Evolutionary conservation across 257 asterid species (phyloP).

Genomic region (Capsicum chinense): DNA sequence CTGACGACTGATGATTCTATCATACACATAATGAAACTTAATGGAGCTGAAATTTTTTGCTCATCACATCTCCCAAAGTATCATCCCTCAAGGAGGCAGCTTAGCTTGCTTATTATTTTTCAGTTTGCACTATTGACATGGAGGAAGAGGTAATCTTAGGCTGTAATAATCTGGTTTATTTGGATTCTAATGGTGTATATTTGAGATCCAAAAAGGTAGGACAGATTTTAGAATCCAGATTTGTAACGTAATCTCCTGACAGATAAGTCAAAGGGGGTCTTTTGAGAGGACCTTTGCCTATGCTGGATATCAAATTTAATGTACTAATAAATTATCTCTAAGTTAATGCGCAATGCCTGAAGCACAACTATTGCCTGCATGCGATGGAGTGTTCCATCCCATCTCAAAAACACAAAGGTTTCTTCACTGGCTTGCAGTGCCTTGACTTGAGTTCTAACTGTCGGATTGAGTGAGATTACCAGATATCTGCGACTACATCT

Average conservation of each 20-base stretch:
- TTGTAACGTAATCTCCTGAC: not conserved
- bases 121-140: constrained; percentile 11
- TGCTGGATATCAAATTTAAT: constrained; percentile 2
- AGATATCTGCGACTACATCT: not conserved
- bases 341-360: not conserved
- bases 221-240: not conserved
- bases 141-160: constrained; percentile 23
- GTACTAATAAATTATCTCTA: not conserved
- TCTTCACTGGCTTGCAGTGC: not conserved
- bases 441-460: not conserved
- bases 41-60: not conserved
- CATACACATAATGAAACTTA: not conserved
- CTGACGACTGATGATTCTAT: constrained; percentile 59
- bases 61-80: constrained; percentile 19
- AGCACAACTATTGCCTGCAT: not conserved
- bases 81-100: not conserved
- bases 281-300: not conserved
- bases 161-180: not conserved
- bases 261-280: constrained; percentile 18
- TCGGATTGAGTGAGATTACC: not conserved
- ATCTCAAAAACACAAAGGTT: not conserved
- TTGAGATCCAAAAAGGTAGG: not conserved
- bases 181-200: constrained; percentile 6
- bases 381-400: not conserved
- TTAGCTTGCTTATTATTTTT: constrained; percentile 1